Conservation (phyloP, 352 stramenopile genomes). For the Phytophthora cajani region DNA sequence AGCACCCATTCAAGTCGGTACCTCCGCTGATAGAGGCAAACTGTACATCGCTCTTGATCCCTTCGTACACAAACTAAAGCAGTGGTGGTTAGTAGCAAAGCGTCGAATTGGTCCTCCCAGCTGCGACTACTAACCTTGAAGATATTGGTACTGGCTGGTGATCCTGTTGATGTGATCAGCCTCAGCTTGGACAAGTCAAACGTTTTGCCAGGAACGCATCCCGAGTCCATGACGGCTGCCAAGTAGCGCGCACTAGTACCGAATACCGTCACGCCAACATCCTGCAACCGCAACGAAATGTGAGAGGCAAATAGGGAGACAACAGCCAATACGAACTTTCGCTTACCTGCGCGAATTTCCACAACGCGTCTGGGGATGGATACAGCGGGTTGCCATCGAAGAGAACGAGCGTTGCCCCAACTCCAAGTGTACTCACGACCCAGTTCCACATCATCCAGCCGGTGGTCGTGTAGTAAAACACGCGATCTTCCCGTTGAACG, state of each 20-base stretch:
- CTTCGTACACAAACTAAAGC: conserved; percentile 69
- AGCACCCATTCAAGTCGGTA: conserved; percentile 87
- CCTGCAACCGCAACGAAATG: conserved; percentile 21
- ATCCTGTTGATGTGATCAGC: conserved; percentile 75
- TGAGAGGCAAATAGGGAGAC: not conserved
- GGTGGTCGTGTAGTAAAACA: conserved; percentile 87
- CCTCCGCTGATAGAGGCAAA: conserved; percentile 86
- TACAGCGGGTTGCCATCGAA: conserved; percentile 84
- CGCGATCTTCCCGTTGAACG: conserved; percentile 62
- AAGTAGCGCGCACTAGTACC: conserved; percentile 80
- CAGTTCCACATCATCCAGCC: conserved; percentile 93
- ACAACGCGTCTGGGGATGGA: conserved; percentile 55
- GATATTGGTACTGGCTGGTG: conserved; percentile 78
- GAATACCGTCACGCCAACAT: conserved; percentile 71
- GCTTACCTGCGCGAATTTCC: conserved; percentile 62
- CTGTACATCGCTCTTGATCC: conserved; percentile 80
- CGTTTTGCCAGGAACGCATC: conserved; percentile 61
- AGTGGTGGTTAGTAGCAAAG: not conserved
- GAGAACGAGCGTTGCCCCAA: conserved; percentile 77
- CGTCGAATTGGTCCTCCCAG: not conserved
- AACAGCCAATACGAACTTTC: not conserved
- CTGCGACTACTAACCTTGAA: conserved; percentile 49
- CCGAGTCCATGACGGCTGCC: conserved; percentile 75
- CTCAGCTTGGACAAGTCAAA: conserved; percentile 75
- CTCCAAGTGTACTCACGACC: conserved; percentile 73